phyloP scores from a whole-genome alignment of 441 rosid genomes.

The Daphne laureola region DNA sequence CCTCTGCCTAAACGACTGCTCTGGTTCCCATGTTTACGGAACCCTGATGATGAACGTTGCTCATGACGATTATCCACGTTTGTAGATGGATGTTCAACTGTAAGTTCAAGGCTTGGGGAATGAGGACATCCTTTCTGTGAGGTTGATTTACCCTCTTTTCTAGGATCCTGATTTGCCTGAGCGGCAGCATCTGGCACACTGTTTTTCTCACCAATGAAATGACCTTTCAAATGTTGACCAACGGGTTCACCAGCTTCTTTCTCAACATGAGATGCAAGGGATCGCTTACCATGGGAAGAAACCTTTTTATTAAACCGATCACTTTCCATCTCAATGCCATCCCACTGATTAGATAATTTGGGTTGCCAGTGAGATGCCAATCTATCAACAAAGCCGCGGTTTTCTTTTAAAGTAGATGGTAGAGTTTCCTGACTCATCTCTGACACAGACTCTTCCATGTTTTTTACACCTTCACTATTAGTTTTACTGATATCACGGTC shows the following conservation, averaged over 20 bases:
- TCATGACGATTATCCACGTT: constrained; percentile 37
- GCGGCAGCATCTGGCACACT: constrained; percentile 27
- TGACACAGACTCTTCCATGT: constrained; percentile 29
- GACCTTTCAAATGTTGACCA: constrained; percentile 26
- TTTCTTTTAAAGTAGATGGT: constrained; percentile 44
- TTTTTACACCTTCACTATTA: constrained; percentile 36
- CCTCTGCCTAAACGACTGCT: constrained; percentile 46
- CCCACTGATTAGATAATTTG: constrained; percentile 36
- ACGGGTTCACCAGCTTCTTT: constrained; percentile 25
- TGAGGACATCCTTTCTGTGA: constrained; percentile 24
- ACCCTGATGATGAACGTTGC: constrained; percentile 33
- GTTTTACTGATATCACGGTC: constrained; percentile 48
- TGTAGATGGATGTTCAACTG: constrained; percentile 21
- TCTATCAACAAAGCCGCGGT: constrained; percentile 42
- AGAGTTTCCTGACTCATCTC: constrained; percentile 37
- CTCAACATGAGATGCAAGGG: constrained; percentile 23
- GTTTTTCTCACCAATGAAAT: constrained; percentile 23
- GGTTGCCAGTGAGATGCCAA: constrained; percentile 76
- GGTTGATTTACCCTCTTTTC: constrained; percentile 36
- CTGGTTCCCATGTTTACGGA: constrained; percentile 51
- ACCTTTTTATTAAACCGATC: constrained; percentile 40
- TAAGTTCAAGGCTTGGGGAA: constrained; percentile 25
- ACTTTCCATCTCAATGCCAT: constrained; percentile 31
- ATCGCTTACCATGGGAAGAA: constrained; percentile 22
- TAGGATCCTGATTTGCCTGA: constrained; percentile 30